Conservation (phyloP, 192 early-diverging fungal genomes). For the Coemansia sp. region DNA sequence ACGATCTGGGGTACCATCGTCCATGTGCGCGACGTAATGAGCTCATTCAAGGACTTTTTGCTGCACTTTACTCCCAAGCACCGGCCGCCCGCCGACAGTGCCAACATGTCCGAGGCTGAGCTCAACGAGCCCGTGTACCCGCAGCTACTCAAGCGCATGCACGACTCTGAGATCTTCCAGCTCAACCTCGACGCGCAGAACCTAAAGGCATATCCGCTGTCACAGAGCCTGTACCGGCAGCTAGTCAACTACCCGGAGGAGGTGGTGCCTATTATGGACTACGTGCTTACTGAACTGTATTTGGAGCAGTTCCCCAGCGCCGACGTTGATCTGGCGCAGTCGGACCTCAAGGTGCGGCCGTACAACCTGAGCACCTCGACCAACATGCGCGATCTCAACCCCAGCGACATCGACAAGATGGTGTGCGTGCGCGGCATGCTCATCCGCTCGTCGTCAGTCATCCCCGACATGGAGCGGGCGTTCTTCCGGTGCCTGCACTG, state of each 20-base stretch:
- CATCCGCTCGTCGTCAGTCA: slow-evolving; percentile 88
- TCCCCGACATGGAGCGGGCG: slow-evolving; percentile 93
- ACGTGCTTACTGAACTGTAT: slow-evolving; percentile 77
- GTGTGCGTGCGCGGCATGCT: slow-evolving; percentile 94
- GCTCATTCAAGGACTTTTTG: slow-evolving; percentile 82
- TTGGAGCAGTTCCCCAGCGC: slow-evolving; percentile 68
- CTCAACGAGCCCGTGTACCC: slow-evolving; percentile 76
- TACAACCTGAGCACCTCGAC: slow-evolving; percentile 78
- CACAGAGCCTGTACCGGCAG: slow-evolving; percentile 75
- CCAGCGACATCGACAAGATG: slow-evolving; percentile 96
- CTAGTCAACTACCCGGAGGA: slow-evolving; percentile 94
- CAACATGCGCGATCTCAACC: slow-evolving; percentile 95
- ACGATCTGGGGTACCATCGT: slow-evolving; percentile 96
- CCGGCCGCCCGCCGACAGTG: slow-evolving; percentile 49
- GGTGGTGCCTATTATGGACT: slow-evolving; percentile 94
- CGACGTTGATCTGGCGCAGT: slow-evolving; percentile 61
- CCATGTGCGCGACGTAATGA: slow-evolving; percentile 83
- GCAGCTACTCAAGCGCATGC: slow-evolving; percentile 72
- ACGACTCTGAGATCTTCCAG: slow-evolving; percentile 63
- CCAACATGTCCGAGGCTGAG: slow-evolving; percentile 50
- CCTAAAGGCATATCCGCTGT: slow-evolving; percentile 67
- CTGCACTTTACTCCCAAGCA: slow-evolving; percentile 67
- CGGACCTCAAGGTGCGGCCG: slow-evolving; percentile 75
- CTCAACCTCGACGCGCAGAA: slow-evolving; percentile 93
- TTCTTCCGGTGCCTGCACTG: slow-evolving; percentile 95